phyloP scores from a whole-genome alignment of 192 early-diverging fungal species.

The Gaertneriomyces sp. region DNA sequence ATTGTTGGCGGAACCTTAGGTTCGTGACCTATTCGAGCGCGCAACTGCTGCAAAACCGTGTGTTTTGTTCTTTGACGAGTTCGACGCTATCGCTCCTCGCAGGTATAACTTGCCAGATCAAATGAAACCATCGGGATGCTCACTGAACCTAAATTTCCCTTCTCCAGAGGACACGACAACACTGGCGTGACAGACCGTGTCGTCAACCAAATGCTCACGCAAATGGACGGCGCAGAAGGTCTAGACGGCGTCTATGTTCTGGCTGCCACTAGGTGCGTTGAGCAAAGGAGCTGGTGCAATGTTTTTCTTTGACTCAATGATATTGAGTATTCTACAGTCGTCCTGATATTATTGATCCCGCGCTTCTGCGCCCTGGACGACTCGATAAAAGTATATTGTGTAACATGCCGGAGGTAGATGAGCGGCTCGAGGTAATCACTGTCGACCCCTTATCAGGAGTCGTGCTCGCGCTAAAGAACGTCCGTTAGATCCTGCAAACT shows the following conservation, averaged over 20 bases:
- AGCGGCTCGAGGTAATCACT: slow-evolving; percentile 62
- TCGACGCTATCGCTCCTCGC: slow-evolving; percentile 94
- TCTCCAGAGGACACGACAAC: slow-evolving; percentile 86
- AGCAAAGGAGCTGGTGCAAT: slow-evolving; percentile 67
- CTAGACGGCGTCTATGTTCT: slow-evolving; percentile 94
- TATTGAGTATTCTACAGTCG: slow-evolving; percentile 81
- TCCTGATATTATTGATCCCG: slow-evolving; percentile 83
- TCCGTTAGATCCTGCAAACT: slow-evolving; percentile 65
- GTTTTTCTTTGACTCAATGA: slow-evolving; percentile 70
- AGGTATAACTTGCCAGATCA: slow-evolving; percentile 35
- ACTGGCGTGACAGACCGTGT: slow-evolving; percentile 98
- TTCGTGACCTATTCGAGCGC: slow-evolving; percentile 89
- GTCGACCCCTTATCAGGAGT: slow-evolving; percentile 5
- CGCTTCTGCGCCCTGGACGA: slow-evolving; percentile 80
- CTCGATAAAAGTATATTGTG: slow-evolving; percentile 82
- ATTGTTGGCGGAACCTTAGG: slow-evolving; percentile 23
- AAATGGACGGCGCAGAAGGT: slow-evolving; percentile 98
- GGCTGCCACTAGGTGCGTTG: slow-evolving; percentile 74
- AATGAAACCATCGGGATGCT: not conserved
- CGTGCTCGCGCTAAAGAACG: not conserved
- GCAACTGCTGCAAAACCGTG: slow-evolving; percentile 92
- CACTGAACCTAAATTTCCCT: not conserved
- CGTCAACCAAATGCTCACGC: slow-evolving; percentile 97
- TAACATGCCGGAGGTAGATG: slow-evolving; percentile 69
- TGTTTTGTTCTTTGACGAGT: slow-evolving; percentile 97